A percentile compares a stretch with the other conserved stretches of the same genome.
These are phyloP conservation scores for Nitzschia sp. DNA, from an alignment of 108 stramenopile species.

Conservation along the genomic window DNA sequence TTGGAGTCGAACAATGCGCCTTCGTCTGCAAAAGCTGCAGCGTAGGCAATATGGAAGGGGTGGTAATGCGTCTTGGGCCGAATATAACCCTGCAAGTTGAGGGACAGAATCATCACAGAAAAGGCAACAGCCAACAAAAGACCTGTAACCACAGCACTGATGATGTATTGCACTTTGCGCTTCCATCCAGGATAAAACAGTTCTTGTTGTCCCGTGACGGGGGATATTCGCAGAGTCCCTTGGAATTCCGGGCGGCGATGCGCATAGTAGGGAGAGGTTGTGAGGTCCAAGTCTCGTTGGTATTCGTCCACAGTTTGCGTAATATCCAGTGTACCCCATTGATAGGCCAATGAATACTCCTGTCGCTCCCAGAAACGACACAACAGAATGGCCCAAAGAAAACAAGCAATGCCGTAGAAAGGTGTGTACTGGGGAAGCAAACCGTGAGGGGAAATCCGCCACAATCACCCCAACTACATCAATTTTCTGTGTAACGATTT, in stretches of 20 bases:
- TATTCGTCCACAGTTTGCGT: slow-evolving; percentile 4
- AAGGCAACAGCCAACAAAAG: slow-evolving; percentile 59
- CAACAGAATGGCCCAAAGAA: slow-evolving; percentile 69
- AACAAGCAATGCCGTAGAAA: slow-evolving; percentile 57
- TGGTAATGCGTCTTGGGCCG: slow-evolving; percentile 52
- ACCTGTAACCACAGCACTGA: slow-evolving; percentile 57
- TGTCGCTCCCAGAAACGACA: slow-evolving; percentile 66
- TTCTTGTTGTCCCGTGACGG: slow-evolving; percentile 63
- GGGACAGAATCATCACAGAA: slow-evolving; percentile 66
- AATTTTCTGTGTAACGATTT: too few species aligned
- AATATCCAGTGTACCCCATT: slow-evolving; percentile 51
- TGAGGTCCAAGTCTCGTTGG: slow-evolving; percentile 5
- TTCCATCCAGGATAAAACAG: slow-evolving; percentile 54
- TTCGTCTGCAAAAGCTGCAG: slow-evolving; percentile 56
- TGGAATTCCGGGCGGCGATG: slow-evolving; percentile 56
- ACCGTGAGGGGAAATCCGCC: background rate
- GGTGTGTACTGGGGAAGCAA: slow-evolving; percentile 52
- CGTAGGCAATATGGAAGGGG: slow-evolving; percentile 55
- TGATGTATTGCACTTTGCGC: slow-evolving; percentile 55
- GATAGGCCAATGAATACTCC: slow-evolving; percentile 49
- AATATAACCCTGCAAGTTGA: slow-evolving; percentile 83
- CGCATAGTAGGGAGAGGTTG: slow-evolving; percentile 3
- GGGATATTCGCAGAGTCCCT: slow-evolving; percentile 53
- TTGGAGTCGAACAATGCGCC: slow-evolving; percentile 64
- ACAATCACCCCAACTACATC: too few species aligned